These are phyloP conservation scores for Crotalaria pallida DNA, from an alignment of 306 rosid species.

Conservation along the genomic window DNA sequence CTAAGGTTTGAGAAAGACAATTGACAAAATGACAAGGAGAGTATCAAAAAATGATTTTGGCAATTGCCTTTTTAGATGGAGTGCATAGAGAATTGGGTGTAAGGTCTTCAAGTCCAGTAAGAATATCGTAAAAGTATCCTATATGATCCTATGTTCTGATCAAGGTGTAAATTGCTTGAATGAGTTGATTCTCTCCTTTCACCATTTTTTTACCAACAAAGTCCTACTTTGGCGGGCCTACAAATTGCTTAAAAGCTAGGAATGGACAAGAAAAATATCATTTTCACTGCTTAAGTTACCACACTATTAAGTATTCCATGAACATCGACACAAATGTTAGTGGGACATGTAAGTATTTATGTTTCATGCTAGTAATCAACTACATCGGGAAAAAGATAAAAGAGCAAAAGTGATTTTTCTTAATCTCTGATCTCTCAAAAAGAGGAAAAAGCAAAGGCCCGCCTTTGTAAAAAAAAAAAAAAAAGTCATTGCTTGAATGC, in stretches of 20 bases:
- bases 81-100: not conserved
- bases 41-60: not conserved
- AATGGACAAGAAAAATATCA: not conserved
- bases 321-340: not conserved
- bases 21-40: not conserved
- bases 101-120: conserved; percentile 1
- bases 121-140: conserved; percentile 12
- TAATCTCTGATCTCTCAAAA: conserved; percentile 32
- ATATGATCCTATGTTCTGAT: conserved; percentile 3
- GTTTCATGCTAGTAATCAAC: conserved; percentile 1
- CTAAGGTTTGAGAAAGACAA: not conserved
- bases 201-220: conserved; percentile 15
- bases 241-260: conserved; percentile 14
- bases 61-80: not conserved
- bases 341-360: not conserved
- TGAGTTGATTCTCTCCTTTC: conserved; percentile 28
- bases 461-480: conserved; percentile 40
- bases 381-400: conserved; percentile 12
- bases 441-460: conserved; percentile 42
- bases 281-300: conserved; percentile 16
- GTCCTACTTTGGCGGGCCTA: conserved; percentile 22
- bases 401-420: conserved; percentile 8
- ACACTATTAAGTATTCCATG: not conserved
- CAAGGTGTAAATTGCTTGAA: conserved; percentile 1
- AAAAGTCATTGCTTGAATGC: conserved; percentile 51